These are phyloP conservation scores for Petasospora fabianii DNA, from an alignment of 1,139 yeast species.

Conservation along the genomic window DNA sequence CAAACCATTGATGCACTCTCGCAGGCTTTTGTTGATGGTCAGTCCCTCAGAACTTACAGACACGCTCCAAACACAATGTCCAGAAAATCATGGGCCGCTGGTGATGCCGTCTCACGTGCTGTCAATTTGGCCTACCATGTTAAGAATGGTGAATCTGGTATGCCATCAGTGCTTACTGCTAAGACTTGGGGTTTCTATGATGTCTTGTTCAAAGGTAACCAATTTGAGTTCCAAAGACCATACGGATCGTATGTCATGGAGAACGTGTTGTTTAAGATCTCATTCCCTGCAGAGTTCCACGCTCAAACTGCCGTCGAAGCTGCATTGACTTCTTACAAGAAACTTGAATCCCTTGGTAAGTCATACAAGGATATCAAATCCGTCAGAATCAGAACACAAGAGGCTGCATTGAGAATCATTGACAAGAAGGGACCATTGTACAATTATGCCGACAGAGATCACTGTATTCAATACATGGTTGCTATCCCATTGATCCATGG, in stretches of 20 bases:
- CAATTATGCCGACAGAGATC: slow-evolving; percentile 62
- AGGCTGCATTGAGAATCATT: slow-evolving; percentile 56
- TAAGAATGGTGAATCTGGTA: slow-evolving; percentile 50
- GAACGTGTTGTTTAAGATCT: slow-evolving; percentile 54
- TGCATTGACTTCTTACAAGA: slow-evolving; percentile 41
- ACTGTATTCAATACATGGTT: slow-evolving; percentile 59
- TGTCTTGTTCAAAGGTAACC: slow-evolving; percentile 49
- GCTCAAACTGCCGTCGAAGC: slow-evolving; percentile 66
- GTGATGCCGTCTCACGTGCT: slow-evolving; percentile 59
- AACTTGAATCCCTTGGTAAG: slow-evolving; percentile 38
- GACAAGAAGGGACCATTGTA: slow-evolving; percentile 55
- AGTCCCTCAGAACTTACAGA: slow-evolving; percentile 53
- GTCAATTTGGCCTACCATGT: slow-evolving; percentile 52
- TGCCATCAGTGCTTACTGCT: slow-evolving; percentile 55
- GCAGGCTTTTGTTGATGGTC: slow-evolving; percentile 60
- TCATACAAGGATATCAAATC: slow-evolving; percentile 45
- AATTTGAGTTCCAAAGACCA: slow-evolving; percentile 48
- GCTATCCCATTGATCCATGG: slow-evolving; percentile 55
- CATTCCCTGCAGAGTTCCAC: slow-evolving; percentile 65
- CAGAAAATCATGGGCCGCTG: slow-evolving; percentile 65
- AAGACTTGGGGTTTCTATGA: slow-evolving; percentile 61
- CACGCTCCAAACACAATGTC: slow-evolving; percentile 63
- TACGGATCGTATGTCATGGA: slow-evolving; percentile 63
- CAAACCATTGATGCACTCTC: slow-evolving; percentile 55
- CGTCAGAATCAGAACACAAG: slow-evolving; percentile 52